These are phyloP conservation scores for Mortierella sp. DNA, from an alignment of 371 early-diverging fungal species.

Conservation along the genomic window DNA sequence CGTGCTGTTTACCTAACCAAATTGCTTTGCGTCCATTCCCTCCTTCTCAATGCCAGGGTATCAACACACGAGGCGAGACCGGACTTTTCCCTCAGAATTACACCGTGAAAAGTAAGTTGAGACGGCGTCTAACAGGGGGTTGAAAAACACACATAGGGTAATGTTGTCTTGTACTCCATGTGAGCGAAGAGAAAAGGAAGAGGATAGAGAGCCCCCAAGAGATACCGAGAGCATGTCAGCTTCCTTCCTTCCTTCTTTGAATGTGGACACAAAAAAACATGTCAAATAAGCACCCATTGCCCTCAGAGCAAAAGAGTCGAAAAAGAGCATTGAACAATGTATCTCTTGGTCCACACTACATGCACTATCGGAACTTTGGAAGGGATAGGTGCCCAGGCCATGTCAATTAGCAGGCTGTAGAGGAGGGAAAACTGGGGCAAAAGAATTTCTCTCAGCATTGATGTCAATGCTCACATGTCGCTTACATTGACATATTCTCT, in stretches of 20 bases:
- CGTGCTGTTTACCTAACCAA: background rate
- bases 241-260: background rate
- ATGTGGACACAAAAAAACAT: slow-evolving; percentile 19
- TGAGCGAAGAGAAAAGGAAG: slow-evolving; percentile 16
- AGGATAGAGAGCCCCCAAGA: slow-evolving; percentile 3
- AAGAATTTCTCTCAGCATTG: background rate
- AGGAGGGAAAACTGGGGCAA: slow-evolving; percentile 1
- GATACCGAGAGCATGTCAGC: slow-evolving; percentile 7
- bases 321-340: background rate
- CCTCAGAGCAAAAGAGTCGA: background rate
- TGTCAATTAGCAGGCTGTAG: background rate
- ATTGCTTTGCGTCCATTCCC: too few species aligned
- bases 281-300: slow-evolving; percentile 22
- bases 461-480: background rate
- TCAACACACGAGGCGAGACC: slow-evolving; percentile 67
- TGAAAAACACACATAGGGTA: background rate
- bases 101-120: slow-evolving; percentile 35
- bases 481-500: slow-evolving; percentile 9
- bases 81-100: slow-evolving; percentile 74
- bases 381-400: background rate
- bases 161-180: background rate
- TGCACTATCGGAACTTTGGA: background rate
- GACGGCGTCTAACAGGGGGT: background rate
- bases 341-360: background rate
- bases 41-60: slow-evolving; percentile 64